A percentile compares a stretch with the other conserved stretches of the same genome.
Conservation (phyloP, 129 eudicot genomes). For the Flaveria ramosissima region DNA sequence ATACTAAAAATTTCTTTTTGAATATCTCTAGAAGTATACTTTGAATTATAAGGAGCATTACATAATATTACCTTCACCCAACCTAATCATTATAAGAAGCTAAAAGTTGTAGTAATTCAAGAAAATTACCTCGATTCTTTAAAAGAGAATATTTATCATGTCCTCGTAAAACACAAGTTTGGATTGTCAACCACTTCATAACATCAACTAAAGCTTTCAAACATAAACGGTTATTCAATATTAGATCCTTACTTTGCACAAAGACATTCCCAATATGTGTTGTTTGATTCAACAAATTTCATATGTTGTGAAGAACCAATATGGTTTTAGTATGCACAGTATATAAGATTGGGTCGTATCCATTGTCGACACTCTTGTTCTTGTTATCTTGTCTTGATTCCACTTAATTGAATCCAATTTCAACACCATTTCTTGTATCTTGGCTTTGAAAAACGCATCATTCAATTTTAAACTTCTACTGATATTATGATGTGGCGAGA, state of each 20-base stretch:
- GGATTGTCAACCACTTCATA: background rate
- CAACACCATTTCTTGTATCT: no score
- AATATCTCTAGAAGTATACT: background rate
- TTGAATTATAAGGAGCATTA: conserved; percentile 27
- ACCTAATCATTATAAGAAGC: conserved; percentile 7
- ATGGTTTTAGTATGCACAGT: background rate
- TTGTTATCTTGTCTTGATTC: no score
- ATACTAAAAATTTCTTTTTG: background rate
- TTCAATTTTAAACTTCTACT: no score
- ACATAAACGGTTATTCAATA: background rate
- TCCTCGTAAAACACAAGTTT: background rate
- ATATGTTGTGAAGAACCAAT: background rate
- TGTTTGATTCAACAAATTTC: background rate
- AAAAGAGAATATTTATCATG: background rate
- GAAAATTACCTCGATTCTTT: background rate
- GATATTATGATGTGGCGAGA: no score
- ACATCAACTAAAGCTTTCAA: background rate
- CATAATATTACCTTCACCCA: background rate
- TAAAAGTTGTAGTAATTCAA: background rate
- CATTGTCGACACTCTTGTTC: no score
- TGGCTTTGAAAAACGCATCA: no score
- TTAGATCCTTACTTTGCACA: background rate
- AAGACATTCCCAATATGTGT: background rate
- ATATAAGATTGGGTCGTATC: no score
- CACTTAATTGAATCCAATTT: no score